These are phyloP conservation scores for Globisporangium paddicum DNA, from an alignment of 352 stramenopile species.

Conservation along the genomic window DNA sequence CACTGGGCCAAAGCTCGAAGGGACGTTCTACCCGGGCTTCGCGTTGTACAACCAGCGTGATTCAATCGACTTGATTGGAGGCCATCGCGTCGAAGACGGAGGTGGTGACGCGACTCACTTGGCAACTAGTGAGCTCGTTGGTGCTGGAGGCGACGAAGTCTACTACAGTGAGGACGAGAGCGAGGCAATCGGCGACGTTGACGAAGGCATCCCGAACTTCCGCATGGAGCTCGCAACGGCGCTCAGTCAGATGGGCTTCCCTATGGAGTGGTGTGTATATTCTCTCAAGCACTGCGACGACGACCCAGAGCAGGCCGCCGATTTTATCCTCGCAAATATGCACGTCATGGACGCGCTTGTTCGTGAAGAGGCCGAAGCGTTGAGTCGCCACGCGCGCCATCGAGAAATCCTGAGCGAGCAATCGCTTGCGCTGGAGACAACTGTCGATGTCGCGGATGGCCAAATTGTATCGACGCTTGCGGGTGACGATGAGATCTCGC, in stretches of 20 bases:
- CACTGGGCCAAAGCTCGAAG: constrained; percentile 80
- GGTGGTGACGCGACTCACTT: constrained; percentile 21
- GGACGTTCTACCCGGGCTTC: constrained; percentile 83
- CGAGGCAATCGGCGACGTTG: constrained; percentile 36
- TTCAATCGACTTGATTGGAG: constrained; percentile 79
- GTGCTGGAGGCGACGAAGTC: constrained; percentile 44
- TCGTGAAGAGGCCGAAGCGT: constrained; percentile 59
- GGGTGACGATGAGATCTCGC: constrained; percentile 10
- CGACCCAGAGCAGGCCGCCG: constrained; percentile 70
- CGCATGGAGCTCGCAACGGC: constrained; percentile 77
- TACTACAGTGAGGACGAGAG: constrained; percentile 87
- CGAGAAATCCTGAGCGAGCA: constrained; percentile 36
- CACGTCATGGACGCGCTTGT: constrained; percentile 76
- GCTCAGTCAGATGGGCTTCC: constrained; percentile 84
- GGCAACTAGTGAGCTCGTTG: constrained; percentile 20
- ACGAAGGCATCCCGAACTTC: constrained; percentile 73
- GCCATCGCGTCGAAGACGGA: constrained; percentile 78
- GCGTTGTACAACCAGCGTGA: constrained; percentile 87
- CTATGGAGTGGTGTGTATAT: constrained; percentile 87
- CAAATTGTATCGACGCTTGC: background rate
- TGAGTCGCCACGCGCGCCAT: constrained; percentile 42
- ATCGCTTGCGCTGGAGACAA: background rate
- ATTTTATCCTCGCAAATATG: constrained; percentile 86
- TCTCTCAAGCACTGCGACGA: constrained; percentile 80
- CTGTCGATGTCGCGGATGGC: background rate